Percentiles rank a stretch among this genome's conserved stretches.
These are phyloP conservation scores for Pseudocercospora musae DNA, from an alignment of 2,329 filamentous ascomycete species.

Conservation along the genomic window DNA sequence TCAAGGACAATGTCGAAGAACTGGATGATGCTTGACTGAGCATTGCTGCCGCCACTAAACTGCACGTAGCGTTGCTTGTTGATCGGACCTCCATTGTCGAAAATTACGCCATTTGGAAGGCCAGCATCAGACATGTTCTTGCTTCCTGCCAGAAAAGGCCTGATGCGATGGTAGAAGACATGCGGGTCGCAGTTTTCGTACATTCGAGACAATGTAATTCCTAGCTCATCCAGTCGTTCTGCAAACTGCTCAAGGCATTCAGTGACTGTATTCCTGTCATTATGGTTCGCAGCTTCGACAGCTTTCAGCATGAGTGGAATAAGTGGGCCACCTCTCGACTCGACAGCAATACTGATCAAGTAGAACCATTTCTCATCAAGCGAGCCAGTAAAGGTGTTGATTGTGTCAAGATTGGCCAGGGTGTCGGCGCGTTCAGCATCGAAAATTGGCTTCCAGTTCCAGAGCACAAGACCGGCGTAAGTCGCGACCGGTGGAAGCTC, in stretches of 20 bases:
- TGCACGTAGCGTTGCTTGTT: constrained; percentile 64
- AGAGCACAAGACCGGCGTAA: constrained; percentile 85
- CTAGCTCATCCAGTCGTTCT: constrained; percentile 82
- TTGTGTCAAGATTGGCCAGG: constrained; percentile 81
- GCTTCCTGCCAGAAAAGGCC: constrained; percentile 92
- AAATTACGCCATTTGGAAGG: constrained; percentile 79
- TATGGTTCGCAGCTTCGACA: constrained; percentile 71
- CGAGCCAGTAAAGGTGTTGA: constrained; percentile 89
- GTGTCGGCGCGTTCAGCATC: constrained; percentile 74
- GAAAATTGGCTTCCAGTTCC: constrained; percentile 96
- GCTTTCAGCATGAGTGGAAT: constrained; percentile 86
- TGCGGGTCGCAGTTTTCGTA: constrained; percentile 93
- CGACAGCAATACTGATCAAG: constrained; percentile 89
- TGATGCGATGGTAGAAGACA: constrained; percentile 92
- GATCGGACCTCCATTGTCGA: constrained; percentile 65
- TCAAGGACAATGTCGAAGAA: constrained; percentile 94
- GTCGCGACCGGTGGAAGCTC: constrained; percentile 91
- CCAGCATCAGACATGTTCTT: constrained; percentile 98
- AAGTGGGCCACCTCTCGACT: constrained; percentile 82
- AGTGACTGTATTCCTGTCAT: constrained; percentile 69
- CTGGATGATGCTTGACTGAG: constrained; percentile 93
- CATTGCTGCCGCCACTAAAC: constrained; percentile 91
- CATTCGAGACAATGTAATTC: constrained; percentile 76
- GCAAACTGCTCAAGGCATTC: constrained; percentile 77
- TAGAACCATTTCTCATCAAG: constrained; percentile 99